phyloP scores from a whole-genome alignment of 2,329 filamentous ascomycete species.

The Pleomassaria siparia region DNA sequence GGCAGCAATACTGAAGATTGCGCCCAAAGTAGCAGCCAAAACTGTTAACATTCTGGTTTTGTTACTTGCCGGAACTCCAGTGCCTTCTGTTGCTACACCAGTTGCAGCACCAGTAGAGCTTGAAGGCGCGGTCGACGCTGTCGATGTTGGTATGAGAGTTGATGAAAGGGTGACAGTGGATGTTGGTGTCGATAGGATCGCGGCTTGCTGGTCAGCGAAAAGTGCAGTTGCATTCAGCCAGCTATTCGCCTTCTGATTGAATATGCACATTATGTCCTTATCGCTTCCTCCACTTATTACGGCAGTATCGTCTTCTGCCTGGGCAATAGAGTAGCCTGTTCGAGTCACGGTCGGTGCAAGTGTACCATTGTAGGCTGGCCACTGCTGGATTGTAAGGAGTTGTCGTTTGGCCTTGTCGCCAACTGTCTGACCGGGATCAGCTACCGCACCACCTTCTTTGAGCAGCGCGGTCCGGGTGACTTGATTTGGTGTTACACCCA shows the following conservation, averaged over 20 bases:
- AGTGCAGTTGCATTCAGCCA: slow-evolving; percentile 74
- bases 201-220: slow-evolving; percentile 53
- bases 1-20: slow-evolving; percentile 72
- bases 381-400: slow-evolving; percentile 61
- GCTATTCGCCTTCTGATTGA: slow-evolving; percentile 71
- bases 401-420: slow-evolving; percentile 49
- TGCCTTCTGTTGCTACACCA: slow-evolving; percentile 35
- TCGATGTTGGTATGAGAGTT: slow-evolving; percentile 22
- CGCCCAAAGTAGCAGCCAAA: slow-evolving; percentile 78
- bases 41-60: slow-evolving; percentile 60
- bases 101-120: slow-evolving; percentile 21
- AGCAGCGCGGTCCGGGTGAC: slow-evolving; percentile 71
- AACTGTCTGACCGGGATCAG: slow-evolving; percentile 53
- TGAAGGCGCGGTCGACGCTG: slow-evolving; percentile 39
- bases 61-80: slow-evolving; percentile 33
- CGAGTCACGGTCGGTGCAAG: slow-evolving; percentile 67
- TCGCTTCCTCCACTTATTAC: slow-evolving; percentile 73
- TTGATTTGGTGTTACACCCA: slow-evolving; percentile 70
- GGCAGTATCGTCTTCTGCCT: slow-evolving; percentile 65
- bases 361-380: slow-evolving; percentile 78
- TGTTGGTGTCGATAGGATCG: slow-evolving; percentile 14
- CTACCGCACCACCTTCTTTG: slow-evolving; percentile 57
- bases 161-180: slow-evolving; percentile 24
- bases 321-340: slow-evolving; percentile 71
- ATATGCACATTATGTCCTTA: slow-evolving; percentile 71